phyloP scores from a whole-genome alignment of 768 basidiomycete species.

The Serendipita vermifera region DNA sequence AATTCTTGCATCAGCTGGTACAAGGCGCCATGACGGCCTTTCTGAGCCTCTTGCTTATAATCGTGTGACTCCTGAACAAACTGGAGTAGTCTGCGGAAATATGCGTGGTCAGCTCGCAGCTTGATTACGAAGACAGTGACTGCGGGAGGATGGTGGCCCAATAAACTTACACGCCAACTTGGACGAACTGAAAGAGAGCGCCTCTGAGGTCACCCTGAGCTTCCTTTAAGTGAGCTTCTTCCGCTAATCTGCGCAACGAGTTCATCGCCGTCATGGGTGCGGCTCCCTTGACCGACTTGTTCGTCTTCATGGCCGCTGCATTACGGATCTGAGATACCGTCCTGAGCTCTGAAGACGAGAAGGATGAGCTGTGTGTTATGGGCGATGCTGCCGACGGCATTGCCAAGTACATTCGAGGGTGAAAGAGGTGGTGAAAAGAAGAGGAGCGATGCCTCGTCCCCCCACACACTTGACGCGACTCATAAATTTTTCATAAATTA shows the following conservation, averaged over 20 bases:
- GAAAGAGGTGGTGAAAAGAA: no score
- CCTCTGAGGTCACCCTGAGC: background rate
- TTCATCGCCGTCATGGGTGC: slow-evolving; percentile 8
- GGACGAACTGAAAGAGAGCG: slow-evolving; percentile 8
- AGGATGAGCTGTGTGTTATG: background rate
- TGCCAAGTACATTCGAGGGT: background rate
- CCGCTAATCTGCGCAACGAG: background rate
- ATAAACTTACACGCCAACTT: slow-evolving; percentile 8
- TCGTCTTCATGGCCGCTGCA: slow-evolving; percentile 6
- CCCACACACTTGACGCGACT: background rate
- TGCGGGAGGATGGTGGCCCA: background rate
- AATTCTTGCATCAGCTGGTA: slow-evolving; percentile 5
- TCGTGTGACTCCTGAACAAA: slow-evolving; percentile 7
- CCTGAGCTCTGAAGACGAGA: background rate
- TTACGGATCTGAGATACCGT: slow-evolving; percentile 6
- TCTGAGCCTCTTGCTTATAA: slow-evolving; percentile 1
- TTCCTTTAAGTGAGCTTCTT: slow-evolving; percentile 8
- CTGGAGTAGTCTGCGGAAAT: background rate
- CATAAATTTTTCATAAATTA: background rate
- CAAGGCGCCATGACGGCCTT: background rate
- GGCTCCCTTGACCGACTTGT: slow-evolving; percentile 8
- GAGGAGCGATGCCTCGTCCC: background rate
- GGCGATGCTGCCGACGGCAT: slow-evolving; percentile 6
- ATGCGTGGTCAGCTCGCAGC: background rate
- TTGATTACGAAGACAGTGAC: background rate